Percentiles rank a stretch among this genome's conserved stretches.
These are phyloP conservation scores for Dendrocalamus latiflorus DNA, from an alignment of 202 grass and related monocot species.

Conservation along the genomic window DNA sequence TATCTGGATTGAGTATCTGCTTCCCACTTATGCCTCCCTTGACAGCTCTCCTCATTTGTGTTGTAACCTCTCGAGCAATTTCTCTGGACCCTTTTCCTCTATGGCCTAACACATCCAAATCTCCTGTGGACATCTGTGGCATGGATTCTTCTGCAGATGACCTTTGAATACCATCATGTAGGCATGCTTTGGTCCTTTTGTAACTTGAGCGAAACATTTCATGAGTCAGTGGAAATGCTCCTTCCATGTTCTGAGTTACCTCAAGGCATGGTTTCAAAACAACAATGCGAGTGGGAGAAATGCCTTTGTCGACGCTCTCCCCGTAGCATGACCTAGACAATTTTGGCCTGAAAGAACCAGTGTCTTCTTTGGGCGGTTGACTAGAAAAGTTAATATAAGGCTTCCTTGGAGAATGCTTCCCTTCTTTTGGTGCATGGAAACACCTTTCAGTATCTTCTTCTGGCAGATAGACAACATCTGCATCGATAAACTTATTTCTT, in stretches of 20 bases:
- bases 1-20: conserved; percentile 8
- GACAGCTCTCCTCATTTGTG: conserved; percentile 42
- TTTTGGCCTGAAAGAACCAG: conserved; percentile 39
- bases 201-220: conserved; percentile 8
- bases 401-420: conserved; percentile 38
- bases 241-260: conserved; percentile 49
- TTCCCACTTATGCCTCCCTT: conserved; percentile 28
- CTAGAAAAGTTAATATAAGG: background rate
- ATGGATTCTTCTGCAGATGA: conserved; percentile 13
- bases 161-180: conserved; percentile 5
- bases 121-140: background rate
- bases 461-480: background rate
- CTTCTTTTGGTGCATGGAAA: background rate
- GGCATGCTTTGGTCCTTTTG: conserved; percentile 12
- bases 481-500: conserved; percentile 24
- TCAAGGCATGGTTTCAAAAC: conserved; percentile 67
- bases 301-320: conserved; percentile 19
- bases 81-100: conserved; percentile 45
- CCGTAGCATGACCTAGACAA: conserved; percentile 31
- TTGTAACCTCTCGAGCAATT: conserved; percentile 49
- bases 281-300: conserved; percentile 50
- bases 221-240: conserved; percentile 22
- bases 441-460: background rate
- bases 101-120: background rate
- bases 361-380: conserved; percentile 6